Percentiles rank a stretch among this genome's conserved stretches.
phyloP scores from a whole-genome alignment of 2,329 filamentous ascomycete species.

The Talaromyces verruculosus region DNA sequence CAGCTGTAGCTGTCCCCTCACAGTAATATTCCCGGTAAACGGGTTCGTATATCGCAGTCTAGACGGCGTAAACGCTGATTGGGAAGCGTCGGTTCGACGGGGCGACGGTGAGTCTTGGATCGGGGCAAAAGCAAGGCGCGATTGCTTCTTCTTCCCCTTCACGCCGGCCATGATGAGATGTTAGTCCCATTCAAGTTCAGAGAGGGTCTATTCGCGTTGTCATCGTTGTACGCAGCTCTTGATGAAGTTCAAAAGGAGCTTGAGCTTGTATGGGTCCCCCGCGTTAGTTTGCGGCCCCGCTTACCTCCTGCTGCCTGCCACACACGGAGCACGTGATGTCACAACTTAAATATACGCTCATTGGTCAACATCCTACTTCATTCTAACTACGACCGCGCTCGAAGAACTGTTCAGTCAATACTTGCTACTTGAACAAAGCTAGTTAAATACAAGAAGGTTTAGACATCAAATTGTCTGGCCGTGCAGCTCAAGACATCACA shows the following conservation, averaged over 20 bases:
- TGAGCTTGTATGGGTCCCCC: background rate
- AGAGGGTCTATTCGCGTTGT: background rate
- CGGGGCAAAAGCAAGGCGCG: conserved; percentile 45
- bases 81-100: conserved; percentile 25
- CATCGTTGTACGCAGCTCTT: background rate
- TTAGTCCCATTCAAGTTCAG: background rate
- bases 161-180: conserved; percentile 14
- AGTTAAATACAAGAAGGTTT: background rate
- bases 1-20: conserved; percentile 20
- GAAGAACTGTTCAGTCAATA: background rate
- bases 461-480: background rate
- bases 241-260: background rate
- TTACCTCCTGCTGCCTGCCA: background rate
- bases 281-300: background rate
- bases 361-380: background rate
- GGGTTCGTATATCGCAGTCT: conserved; percentile 37
- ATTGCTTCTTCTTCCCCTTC: conserved; percentile 32
- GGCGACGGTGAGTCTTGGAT: conserved; percentile 28
- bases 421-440: background rate
- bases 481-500: background rate
- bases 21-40: conserved; percentile 21
- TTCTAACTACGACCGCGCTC: background rate
- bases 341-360: background rate
- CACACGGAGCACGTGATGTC: background rate
- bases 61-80: conserved; percentile 32